Evolutionary conservation across 2,329 filamentous ascomycete genomes (phyloP), one percentile per base, ranked within the genome.

Genomic region (Alternaria novae-zelandiae): DNA sequence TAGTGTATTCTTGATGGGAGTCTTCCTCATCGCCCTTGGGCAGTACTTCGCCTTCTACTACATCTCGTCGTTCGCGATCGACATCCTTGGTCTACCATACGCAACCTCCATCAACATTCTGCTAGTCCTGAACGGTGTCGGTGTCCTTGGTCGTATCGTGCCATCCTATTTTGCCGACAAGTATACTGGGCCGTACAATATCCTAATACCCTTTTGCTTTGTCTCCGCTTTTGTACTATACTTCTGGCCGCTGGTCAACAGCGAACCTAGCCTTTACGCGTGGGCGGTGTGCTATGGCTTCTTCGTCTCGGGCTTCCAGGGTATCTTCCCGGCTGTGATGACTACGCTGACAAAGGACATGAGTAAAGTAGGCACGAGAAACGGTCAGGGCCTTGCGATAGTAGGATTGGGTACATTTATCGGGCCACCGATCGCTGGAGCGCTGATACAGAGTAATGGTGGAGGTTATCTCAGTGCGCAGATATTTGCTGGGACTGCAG

Each of bases 41-140:
- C 73, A 82, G 50, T 83, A 80, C 61, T 83, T 83, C 61, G 80
- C 80, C 0, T 83, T 83, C 65, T 84, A 83, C 74, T 84, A 83
- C 68, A 79, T 83, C 28, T 78, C 80, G 1, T 70, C 76, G 0
- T 83, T 79, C 60, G 80, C 77, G 7, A 70, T 79, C 15, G 74
- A 83, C 17, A 72, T 82, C 20, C 76, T 87, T 7, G 73, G 79
- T 49, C 81, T 88, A 59, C 80, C 82, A 15, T 83, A 86, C 32
- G 78, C 79, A 6, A 81, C 85, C 6, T 85, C 85, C 3, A 83
- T 88, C 63, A 83, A 83, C 25, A 78, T 90, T 3, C 81, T 90
- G 2, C 79, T 90, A 49, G 83, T 89, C 17, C 82, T 85, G 13
- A 89, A 89, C 65, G 86, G 82, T 9, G 78, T 88, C 15, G 87